phyloP scores from a whole-genome alignment of 2,329 filamentous ascomycete genomes.

The Fusarium globosum region DNA sequence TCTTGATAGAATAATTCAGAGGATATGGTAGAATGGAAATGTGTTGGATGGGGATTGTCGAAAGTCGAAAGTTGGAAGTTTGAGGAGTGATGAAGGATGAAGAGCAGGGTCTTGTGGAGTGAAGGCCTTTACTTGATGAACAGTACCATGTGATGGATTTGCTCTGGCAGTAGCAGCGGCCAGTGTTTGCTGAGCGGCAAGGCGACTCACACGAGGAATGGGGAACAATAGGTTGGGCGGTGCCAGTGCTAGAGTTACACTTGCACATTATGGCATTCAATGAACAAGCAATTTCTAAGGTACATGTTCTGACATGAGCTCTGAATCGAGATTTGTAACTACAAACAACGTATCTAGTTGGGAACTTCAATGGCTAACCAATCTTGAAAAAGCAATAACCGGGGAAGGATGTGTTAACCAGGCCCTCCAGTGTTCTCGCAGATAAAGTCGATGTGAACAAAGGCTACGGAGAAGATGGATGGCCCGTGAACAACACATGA shows the following conservation, averaged over 20 bases:
- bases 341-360: neutral
- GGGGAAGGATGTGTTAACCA: neutral
- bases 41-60: too few relatives aligned
- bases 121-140: neutral
- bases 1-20: too few relatives aligned
- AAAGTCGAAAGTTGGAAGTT: neutral
- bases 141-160: neutral
- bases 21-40: rapidly evolving
- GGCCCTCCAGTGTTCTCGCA: neutral
- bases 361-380: neutral
- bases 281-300: neutral
- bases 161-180: neutral
- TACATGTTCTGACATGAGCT: neutral
- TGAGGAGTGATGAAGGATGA: neutral
- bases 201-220: neutral
- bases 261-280: neutral
- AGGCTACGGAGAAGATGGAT: neutral
- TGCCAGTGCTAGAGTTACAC: neutral
- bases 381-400: neutral
- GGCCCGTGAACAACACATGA: neutral
- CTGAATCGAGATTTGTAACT: neutral
- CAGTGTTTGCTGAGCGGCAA: neutral
- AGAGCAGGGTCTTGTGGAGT: too few relatives aligned
- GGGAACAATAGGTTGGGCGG: neutral
- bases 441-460: neutral